Evolutionary conservation across 2,329 filamentous ascomycete genomes (phyloP).

Genomic region (Domatiomyces catenatus): DNA sequence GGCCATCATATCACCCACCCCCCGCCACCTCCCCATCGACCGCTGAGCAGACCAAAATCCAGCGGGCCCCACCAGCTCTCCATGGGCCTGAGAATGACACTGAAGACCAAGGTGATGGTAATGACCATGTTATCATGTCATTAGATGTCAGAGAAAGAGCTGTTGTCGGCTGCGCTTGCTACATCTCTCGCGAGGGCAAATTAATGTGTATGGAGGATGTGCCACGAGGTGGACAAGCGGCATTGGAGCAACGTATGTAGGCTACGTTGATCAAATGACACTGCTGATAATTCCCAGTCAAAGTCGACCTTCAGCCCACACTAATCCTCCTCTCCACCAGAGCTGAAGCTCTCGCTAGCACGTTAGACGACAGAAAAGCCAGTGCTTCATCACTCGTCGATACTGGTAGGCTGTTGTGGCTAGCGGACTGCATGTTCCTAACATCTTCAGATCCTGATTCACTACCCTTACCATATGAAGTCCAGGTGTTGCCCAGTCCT

Average conservation of each 20-base stretch:
- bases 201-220: conserved; percentile 67
- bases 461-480: conserved; percentile 38
- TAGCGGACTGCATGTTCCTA: not conserved
- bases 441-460: conserved; percentile 5
- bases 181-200: conserved; percentile 52
- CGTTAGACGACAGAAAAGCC: conserved; percentile 4
- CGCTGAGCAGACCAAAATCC: not conserved
- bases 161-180: conserved; percentile 72
- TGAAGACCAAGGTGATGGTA: conserved; percentile 32
- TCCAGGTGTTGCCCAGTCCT: conserved; percentile 53
- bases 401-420: conserved; percentile 18
- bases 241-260: conserved; percentile 42
- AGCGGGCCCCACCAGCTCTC: not conserved
- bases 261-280: conserved; percentile 10
- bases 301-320: conserved; percentile 46
- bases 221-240: conserved; percentile 49
- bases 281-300: conserved; percentile 33
- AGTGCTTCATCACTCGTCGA: conserved; percentile 15
- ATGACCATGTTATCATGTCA: conserved; percentile 63
- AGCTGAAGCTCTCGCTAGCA: conserved; percentile 26
- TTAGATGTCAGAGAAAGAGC: conserved; percentile 57
- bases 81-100: not conserved
- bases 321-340: conserved; percentile 43
- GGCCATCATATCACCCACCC: not conserved
- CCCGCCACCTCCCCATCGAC: not conserved